These are phyloP conservation scores for Penicillium salamii DNA, from an alignment of 495 filamentous ascomycete species.

Conservation along the genomic window DNA sequence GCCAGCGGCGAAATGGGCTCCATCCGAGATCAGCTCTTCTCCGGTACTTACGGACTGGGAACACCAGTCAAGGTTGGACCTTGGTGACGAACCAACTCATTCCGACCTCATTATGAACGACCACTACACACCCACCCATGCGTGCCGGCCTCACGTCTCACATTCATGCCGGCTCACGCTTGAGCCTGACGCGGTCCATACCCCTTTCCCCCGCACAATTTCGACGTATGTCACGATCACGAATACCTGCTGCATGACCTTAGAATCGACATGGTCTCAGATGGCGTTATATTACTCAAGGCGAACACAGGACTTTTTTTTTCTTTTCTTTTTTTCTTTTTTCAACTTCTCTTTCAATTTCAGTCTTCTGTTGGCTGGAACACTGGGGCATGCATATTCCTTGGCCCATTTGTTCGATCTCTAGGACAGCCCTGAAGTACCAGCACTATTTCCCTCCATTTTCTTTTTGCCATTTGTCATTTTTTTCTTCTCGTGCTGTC, in stretches of 20 bases:
- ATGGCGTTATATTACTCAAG: constrained; percentile 45
- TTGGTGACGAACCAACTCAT: constrained; percentile 47
- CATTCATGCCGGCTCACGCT: constrained; percentile 14
- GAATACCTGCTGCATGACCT: constrained; percentile 47
- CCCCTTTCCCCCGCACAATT: constrained; percentile 30
- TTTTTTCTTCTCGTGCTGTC: constrained; percentile 11
- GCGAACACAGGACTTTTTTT: constrained; percentile 23
- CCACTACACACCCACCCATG: constrained; percentile 9
- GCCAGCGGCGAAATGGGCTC: constrained; percentile 54
- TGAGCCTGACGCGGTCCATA: constrained; percentile 20
- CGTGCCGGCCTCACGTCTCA: constrained; percentile 8
- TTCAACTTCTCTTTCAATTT: no score
- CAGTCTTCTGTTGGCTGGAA: constrained; percentile 10
- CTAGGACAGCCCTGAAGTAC: neutral
- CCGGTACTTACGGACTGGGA: constrained; percentile 70
- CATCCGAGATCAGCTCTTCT: constrained; percentile 75
- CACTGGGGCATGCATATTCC: constrained; percentile 5
- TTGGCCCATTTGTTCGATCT: constrained; percentile 1
- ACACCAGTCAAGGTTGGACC: constrained; percentile 70
- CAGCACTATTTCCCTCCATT: constrained; percentile 2
- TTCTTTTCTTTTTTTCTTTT: constrained; percentile 16
- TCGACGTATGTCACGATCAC: constrained; percentile 47
- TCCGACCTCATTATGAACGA: constrained; percentile 5
- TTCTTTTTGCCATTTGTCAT: constrained; percentile 6
- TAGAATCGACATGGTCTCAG: constrained; percentile 38